These are phyloP conservation scores for Malus sylvestris DNA, from an alignment of 306 rosid genomes.

Conservation along the genomic window DNA sequence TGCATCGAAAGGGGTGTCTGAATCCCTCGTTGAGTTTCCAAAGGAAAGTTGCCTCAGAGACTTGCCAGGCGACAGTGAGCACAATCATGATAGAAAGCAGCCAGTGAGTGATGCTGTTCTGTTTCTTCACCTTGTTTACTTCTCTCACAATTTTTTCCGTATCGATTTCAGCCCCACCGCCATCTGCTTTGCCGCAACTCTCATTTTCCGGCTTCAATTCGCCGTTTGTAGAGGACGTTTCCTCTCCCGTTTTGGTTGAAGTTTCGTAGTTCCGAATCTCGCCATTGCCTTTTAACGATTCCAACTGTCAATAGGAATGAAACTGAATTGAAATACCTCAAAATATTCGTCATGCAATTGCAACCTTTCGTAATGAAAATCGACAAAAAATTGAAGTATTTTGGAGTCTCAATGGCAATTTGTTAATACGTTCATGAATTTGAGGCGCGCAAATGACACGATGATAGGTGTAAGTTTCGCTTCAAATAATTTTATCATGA, in stretches of 20 bases:
- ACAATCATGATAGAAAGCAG: constrained; percentile 79
- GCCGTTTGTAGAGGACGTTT: background rate
- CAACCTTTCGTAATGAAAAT: too few relatives aligned
- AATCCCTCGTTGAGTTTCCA: constrained; percentile 47
- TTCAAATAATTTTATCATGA: too few relatives aligned
- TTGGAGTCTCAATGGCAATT: too few relatives aligned
- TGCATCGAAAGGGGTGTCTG: constrained; percentile 43
- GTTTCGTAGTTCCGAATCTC: constrained; percentile 10
- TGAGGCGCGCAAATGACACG: too few relatives aligned
- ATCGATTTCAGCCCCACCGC: constrained; percentile 9
- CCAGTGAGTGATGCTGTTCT: constrained; percentile 69
- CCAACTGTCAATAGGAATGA: constrained; percentile 31
- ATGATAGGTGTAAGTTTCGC: too few relatives aligned
- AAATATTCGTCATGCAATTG: too few relatives aligned
- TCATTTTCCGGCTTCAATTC: constrained; percentile 1
- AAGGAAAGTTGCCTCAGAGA: constrained; percentile 66
- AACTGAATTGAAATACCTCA: background rate
- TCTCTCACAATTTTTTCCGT: constrained; percentile 51
- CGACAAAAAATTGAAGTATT: too few relatives aligned
- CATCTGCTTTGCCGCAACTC: background rate
- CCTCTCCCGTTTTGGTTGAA: constrained; percentile 10
- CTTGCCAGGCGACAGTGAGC: constrained; percentile 68
- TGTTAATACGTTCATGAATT: too few relatives aligned
- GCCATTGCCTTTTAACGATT: constrained; percentile 33
- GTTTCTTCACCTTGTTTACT: constrained; percentile 53